Conservation (phyloP, 2,329 filamentous ascomycete species). For the Coniochaeta sp. region DNA sequence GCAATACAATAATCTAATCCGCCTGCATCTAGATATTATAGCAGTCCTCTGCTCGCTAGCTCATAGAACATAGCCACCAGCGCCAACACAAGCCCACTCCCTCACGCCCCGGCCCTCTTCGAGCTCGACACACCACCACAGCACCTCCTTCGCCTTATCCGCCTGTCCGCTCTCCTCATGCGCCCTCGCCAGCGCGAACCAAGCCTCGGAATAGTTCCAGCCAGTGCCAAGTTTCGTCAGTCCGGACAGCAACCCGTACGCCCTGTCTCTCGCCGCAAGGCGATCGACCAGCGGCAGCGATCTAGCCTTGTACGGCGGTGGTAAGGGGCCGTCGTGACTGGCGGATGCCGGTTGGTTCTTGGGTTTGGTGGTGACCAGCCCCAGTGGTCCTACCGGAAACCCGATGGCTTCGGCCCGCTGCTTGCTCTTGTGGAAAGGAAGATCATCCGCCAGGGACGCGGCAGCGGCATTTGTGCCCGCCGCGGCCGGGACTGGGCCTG, state of each 20-base stretch:
- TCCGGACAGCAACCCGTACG: slow-evolving; percentile 72
- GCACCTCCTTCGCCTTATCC: slow-evolving; percentile 82
- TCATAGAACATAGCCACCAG: slow-evolving; percentile 58
- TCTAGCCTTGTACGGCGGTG: slow-evolving; percentile 45
- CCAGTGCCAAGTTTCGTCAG: slow-evolving; percentile 79
- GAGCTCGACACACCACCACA: slow-evolving; percentile 97
- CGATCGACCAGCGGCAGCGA: slow-evolving; percentile 69
- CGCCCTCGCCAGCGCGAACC: slow-evolving; percentile 79
- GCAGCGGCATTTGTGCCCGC: slow-evolving; percentile 8
- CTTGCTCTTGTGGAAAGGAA: neutral
- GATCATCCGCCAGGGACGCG: slow-evolving; percentile 1
- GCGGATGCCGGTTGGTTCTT: slow-evolving; percentile 6
- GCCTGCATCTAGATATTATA: neutral
- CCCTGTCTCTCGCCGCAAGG: slow-evolving; percentile 83
- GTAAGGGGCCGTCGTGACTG: slow-evolving; percentile 31
- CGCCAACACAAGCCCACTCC: slow-evolving; percentile 65
- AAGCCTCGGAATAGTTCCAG: slow-evolving; percentile 91
- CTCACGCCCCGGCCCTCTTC: slow-evolving; percentile 79
- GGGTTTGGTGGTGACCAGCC: neutral
- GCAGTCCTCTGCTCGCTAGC: neutral
- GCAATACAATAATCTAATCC: neutral
- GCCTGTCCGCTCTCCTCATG: slow-evolving; percentile 81
- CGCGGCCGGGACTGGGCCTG: slow-evolving; percentile 18
- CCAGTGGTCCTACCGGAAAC: neutral
- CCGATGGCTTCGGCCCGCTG: neutral